Percentiles rank a stretch among this genome's conserved stretches.
Conservation (phyloP, 306 rosid genomes). For the Gynostemma pentaphyllum region DNA sequence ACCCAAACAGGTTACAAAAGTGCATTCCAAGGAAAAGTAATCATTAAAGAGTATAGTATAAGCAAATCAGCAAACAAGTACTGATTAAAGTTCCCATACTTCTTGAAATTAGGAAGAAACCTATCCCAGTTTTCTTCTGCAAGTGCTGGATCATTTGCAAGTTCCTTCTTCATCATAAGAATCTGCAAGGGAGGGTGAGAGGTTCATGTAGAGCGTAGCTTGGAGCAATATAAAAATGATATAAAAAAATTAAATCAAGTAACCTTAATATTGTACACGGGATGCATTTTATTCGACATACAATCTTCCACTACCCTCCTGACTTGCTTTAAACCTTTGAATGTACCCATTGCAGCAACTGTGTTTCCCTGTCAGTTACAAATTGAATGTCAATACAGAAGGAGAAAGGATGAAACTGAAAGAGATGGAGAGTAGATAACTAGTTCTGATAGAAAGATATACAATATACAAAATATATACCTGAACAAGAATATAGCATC, state of each 20-base stretch:
- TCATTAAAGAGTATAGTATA: neutral
- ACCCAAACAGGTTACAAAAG: no score
- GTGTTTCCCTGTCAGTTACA: conserved; percentile 59
- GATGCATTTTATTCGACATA: conserved; percentile 79
- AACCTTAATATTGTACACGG: conserved; percentile 88
- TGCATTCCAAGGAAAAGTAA: no score
- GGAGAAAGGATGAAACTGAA: neutral
- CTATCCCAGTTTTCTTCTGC: conserved; percentile 87
- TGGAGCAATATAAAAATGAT: neutral
- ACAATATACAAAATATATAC: conserved; percentile 29
- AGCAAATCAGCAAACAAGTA: neutral
- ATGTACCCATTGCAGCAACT: conserved; percentile 81
- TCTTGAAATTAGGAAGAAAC: conserved; percentile 88
- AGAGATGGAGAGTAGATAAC: neutral
- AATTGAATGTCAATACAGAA: neutral
- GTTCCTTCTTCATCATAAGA: conserved; percentile 90
- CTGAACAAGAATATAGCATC: conserved; percentile 90
- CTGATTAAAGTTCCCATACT: conserved; percentile 25
- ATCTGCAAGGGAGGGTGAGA: conserved; percentile 28
- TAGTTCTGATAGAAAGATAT: no score
- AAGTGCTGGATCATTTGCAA: conserved; percentile 84
- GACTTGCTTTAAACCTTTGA: conserved; percentile 76
- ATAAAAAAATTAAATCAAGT: neutral
- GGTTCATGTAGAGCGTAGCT: neutral
- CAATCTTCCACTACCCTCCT: conserved; percentile 85